phyloP scores from a whole-genome alignment of 768 basidiomycete species.

The Tulasnella sp. region DNA sequence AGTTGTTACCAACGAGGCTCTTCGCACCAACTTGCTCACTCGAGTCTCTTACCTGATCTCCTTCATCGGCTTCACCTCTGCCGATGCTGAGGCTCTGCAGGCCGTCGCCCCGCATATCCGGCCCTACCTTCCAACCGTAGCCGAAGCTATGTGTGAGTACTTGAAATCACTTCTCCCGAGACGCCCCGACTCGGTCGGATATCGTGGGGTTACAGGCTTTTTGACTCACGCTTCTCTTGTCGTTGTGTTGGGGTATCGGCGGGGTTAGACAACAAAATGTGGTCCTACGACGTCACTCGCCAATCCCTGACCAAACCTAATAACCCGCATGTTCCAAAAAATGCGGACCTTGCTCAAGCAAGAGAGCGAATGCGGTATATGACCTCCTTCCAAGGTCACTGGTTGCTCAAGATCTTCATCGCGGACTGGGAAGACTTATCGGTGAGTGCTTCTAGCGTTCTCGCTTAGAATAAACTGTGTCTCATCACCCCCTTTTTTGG shows the following conservation, averaged over 20 bases:
- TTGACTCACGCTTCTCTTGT: neutral
- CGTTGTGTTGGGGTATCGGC: neutral
- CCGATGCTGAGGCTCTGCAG: slow-evolving; percentile 6
- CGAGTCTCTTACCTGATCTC: slow-evolving; percentile 8
- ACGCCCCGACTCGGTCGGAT: neutral
- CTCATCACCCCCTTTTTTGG: neutral
- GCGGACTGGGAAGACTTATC: slow-evolving; percentile 9
- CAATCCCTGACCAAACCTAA: neutral
- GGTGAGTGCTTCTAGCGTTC: neutral
- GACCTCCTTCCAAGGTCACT: slow-evolving; percentile 1
- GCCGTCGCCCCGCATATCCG: slow-evolving; percentile 5
- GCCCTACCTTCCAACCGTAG: neutral
- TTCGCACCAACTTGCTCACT: neutral
- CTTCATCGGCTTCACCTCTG: slow-evolving; percentile 15
- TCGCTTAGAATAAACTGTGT: neutral
- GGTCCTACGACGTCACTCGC: slow-evolving; percentile 4
- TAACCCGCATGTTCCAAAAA: neutral
- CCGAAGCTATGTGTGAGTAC: slow-evolving; percentile 5
- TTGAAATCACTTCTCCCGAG: neutral
- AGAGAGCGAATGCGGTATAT: slow-evolving; percentile 8
- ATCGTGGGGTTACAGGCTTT: neutral
- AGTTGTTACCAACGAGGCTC: neutral
- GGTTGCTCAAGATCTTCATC: slow-evolving; percentile 11
- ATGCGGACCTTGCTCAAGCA: neutral
- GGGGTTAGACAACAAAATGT: neutral